phyloP scores from a whole-genome alignment of 148 eudicot species.

The Limonium bicolor region DNA sequence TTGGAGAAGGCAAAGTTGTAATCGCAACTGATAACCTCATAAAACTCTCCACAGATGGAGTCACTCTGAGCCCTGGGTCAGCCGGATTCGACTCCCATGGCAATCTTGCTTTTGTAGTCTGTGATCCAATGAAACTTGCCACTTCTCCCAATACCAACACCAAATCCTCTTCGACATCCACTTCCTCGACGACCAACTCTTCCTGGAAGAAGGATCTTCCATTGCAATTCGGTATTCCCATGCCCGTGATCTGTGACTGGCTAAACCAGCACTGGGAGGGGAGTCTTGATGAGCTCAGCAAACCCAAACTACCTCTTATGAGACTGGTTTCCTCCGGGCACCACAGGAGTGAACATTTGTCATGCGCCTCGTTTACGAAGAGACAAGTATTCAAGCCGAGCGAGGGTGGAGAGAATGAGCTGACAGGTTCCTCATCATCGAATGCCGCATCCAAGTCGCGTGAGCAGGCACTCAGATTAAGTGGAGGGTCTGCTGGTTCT shows the following conservation, averaged over 20 bases:
- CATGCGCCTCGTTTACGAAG: constrained; percentile 87
- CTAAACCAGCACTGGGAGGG: constrained; percentile 98
- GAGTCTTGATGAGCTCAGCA: constrained; percentile 79
- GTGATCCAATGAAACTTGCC: constrained; percentile 98
- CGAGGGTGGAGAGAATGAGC: constrained; percentile 41
- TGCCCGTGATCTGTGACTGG: constrained; percentile 85
- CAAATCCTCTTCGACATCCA: constrained; percentile 57
- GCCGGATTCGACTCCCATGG: constrained; percentile 92
- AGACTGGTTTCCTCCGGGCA: constrained; percentile 75
- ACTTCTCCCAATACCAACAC: constrained; percentile 67
- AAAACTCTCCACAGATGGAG: constrained; percentile 69
- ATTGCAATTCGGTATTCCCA: constrained; percentile 89
- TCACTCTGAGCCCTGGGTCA: constrained; percentile 75
- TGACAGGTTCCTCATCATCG: constrained; percentile 34
- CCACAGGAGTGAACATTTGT: constrained; percentile 73
- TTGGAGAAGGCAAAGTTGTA: constrained; percentile 91
- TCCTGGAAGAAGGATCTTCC: constrained; percentile 68
- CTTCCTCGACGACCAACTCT: too few relatives aligned
- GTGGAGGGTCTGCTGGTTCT: constrained; percentile 22
- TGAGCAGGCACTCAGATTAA: constrained; percentile 22
- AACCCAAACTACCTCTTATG: constrained; percentile 74
- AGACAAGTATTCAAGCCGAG: constrained; percentile 59
- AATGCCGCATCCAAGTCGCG: constrained; percentile 26
- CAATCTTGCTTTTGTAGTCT: constrained; percentile 87
- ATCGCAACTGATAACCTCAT: constrained; percentile 97